A percentile compares a stretch with the other conserved stretches of the same genome.
Conservation (phyloP, 495 filamentous ascomycete genomes). For the Xylaria intraflava region DNA sequence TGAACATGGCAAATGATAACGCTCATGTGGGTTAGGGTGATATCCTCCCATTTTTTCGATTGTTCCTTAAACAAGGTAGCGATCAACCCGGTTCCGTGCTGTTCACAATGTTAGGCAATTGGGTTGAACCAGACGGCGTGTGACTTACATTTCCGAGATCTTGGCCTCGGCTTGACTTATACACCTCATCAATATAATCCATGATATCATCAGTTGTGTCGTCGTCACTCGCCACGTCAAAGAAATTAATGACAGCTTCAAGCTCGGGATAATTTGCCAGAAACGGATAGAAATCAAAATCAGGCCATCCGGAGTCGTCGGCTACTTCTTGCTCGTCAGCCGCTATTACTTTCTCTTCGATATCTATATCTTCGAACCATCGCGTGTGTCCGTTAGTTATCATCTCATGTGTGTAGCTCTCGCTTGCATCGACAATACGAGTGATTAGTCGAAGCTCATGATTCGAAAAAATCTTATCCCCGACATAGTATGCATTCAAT, state of each 20-base stretch:
- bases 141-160: constrained; percentile 27
- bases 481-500: constrained; percentile 36
- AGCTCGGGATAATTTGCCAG: constrained; percentile 18
- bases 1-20: constrained; percentile 41
- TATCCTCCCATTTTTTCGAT: constrained; percentile 44
- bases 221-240: not conserved
- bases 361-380: constrained; percentile 23
- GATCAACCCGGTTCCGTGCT: constrained; percentile 37
- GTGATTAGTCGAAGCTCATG: constrained; percentile 39
- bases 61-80: constrained; percentile 47
- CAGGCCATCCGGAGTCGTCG: not conserved
- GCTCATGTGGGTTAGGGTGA: constrained; percentile 44
- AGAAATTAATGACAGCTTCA: constrained; percentile 16
- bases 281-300: not conserved
- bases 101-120: not conserved
- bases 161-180: constrained; percentile 23
- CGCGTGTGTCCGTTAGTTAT: constrained; percentile 32
- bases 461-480: constrained; percentile 33
- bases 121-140: not conserved
- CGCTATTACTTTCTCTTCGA: not conserved
- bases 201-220: constrained; percentile 12
- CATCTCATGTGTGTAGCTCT: constrained; percentile 37
- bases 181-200: constrained; percentile 21
- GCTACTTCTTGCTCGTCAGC: not conserved
- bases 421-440: constrained; percentile 34